Base-by-base conservation (phyloP, 108 stramenopile genomes). In the Nitzschia sp. region DNA sequence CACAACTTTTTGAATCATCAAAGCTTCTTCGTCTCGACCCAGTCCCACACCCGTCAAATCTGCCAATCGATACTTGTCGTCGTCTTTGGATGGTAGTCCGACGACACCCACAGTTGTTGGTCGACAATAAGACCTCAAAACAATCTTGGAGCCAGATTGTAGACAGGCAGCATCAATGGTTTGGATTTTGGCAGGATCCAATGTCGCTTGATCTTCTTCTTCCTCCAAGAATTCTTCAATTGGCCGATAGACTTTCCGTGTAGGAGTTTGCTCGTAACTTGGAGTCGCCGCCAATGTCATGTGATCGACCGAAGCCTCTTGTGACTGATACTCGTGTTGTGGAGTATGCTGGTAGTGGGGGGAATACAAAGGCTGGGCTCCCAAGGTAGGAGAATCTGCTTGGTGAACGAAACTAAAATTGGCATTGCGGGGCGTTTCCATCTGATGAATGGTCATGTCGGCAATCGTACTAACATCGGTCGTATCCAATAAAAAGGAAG, bases 1-100 rank as follows among this genome's bases (percentile, higher is more conserved):
- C 8, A 77, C 65, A 54, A 73, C 19, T 74, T 87, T 58, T 81
- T 81, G 36, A 58, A 76, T 48, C 46, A 58, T 48, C 59, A 75
- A 46, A 24, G 38, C 19, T 63, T 75, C 74, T 36, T 51, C 36
- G 23, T 54, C 30, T 28, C 53, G 49, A 32, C 67, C 61, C 6
- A 75, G 61, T 18, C 67, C 57, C 13, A 19, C 38, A 23, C 74
- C 74, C 27, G 45, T 46, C 0, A 63, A 19, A 29, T 38, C 54
- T 21, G 66, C 66, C 30, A 48, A 21, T 23, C 19, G 15, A 31
- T 54, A 48, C 33, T 31, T 29, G 1, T 55, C 19, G 25, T 55
- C 2, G 1, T 42, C 21, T 17, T 28, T 11, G 3, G 24, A 15
- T 15, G 5, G 23, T 1, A 0, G 19, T 38, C 35, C 33, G 28